A percentile compares a stretch with the other conserved stretches of the same genome.
phyloP scores from a whole-genome alignment of 108 stramenopile species.

The Schizochytrium sp. region DNA sequence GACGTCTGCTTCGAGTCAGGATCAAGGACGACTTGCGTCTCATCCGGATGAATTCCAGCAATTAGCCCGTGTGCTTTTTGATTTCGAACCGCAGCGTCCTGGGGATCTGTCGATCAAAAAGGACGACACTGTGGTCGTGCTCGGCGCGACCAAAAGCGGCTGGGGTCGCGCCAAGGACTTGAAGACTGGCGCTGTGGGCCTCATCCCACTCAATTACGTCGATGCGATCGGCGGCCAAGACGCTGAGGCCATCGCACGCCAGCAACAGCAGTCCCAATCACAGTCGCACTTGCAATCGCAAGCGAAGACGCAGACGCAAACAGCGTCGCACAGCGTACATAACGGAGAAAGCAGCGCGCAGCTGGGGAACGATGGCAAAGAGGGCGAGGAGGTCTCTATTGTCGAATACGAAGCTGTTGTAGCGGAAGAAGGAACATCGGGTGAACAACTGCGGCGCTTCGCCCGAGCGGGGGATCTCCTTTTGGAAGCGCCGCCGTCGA shows the following conservation, averaged over 20 bases:
- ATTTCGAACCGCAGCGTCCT: neutral
- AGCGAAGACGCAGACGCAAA: neutral
- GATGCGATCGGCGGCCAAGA: slow-evolving; percentile 8
- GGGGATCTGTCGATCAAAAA: neutral
- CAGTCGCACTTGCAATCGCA: neutral
- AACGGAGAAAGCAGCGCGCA: neutral
- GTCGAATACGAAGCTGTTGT: neutral
- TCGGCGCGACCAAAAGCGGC: slow-evolving; percentile 6
- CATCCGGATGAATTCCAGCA: neutral
- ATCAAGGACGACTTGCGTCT: neutral
- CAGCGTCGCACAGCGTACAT: neutral
- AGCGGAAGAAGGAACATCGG: neutral
- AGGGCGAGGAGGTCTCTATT: no score
- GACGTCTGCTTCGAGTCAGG: neutral
- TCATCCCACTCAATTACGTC: neutral
- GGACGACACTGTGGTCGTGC: neutral
- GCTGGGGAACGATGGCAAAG: no score
- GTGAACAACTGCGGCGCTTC: neutral
- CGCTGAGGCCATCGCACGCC: neutral
- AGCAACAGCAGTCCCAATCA: neutral
- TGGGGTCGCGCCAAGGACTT: slow-evolving; percentile 14
- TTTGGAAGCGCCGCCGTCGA: neutral
- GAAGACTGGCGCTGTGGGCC: neutral
- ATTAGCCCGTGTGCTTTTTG: neutral
- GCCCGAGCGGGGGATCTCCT: neutral